These are phyloP conservation scores for Heliocybe sulcata DNA, from an alignment of 1,284 basidiomycete genomes.

Conservation along the genomic window DNA sequence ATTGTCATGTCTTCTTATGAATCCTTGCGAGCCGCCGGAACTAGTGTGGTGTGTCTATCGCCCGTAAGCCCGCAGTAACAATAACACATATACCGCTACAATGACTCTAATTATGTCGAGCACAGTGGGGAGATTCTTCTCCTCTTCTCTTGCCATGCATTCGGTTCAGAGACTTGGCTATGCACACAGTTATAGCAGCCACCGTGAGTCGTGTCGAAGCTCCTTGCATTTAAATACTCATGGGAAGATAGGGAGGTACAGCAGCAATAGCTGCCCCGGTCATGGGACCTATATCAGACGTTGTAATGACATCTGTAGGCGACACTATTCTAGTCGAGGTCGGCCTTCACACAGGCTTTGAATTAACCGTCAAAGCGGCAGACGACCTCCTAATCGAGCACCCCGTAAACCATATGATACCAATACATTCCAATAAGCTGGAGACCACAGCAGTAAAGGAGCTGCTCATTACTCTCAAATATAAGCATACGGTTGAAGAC, in stretches of 20 bases:
- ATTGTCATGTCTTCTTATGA: constrained; percentile 63
- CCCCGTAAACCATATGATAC: constrained; percentile 38
- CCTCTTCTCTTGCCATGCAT: constrained; percentile 59
- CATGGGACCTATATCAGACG: constrained; percentile 48
- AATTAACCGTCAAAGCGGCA: constrained; percentile 38
- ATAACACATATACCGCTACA: not conserved
- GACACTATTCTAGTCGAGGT: constrained; percentile 51
- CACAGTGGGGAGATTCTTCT: constrained; percentile 58
- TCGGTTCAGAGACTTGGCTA: constrained; percentile 53
- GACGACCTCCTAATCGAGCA: constrained; percentile 50
- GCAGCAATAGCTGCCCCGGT: constrained; percentile 48
- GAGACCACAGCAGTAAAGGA: constrained; percentile 54
- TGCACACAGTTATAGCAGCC: constrained; percentile 52
- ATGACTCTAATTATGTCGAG: not conserved
- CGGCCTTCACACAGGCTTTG: constrained; percentile 47
- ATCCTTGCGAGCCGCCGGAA: constrained; percentile 51
- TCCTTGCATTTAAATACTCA: constrained; percentile 1
- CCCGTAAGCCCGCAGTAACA: constrained; percentile 28
- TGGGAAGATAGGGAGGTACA: constrained; percentile 40
- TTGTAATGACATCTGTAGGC: constrained; percentile 40
- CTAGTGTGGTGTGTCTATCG: constrained; percentile 52
- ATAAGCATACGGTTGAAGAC: constrained; percentile 52
- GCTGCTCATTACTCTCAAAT: constrained; percentile 52
- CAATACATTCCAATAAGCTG: constrained; percentile 42
- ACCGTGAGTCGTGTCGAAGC: constrained; percentile 32